A percentile compares a stretch with the other conserved stretches of the same genome.
These are phyloP conservation scores for Verticillium klebahnii DNA, from an alignment of 2,329 filamentous ascomycete genomes.

Conservation along the genomic window DNA sequence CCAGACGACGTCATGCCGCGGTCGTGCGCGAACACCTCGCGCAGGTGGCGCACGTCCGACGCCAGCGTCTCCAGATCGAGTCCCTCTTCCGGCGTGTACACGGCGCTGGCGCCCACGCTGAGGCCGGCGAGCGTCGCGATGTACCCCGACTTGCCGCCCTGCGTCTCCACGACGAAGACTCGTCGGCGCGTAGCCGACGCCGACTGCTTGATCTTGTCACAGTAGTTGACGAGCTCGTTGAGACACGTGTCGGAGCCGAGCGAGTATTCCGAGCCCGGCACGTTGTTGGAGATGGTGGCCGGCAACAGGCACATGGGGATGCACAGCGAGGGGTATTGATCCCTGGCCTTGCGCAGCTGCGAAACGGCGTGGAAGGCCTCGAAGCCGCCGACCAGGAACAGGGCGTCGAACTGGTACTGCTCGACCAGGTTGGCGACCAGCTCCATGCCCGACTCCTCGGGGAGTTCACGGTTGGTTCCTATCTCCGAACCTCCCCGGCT, in stretches of 20 bases:
- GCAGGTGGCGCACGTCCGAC: constrained; percentile 82
- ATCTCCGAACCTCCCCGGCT: constrained; percentile 97
- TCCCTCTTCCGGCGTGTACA: constrained; percentile 96
- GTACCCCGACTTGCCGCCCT: constrained; percentile 92
- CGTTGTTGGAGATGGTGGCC: constrained; percentile 98
- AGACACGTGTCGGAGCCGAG: constrained; percentile 94
- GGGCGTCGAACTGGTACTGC: constrained; percentile 81
- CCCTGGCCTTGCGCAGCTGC: constrained; percentile 76
- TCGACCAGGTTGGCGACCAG: constrained; percentile 78
- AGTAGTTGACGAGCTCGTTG: constrained; percentile 91
- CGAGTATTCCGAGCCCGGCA: constrained; percentile 95
- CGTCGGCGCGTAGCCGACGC: constrained; percentile 88
- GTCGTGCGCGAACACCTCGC: constrained; percentile 79
- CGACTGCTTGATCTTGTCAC: constrained; percentile 95
- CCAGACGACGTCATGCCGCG: constrained; percentile 85
- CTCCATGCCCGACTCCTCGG: constrained; percentile 78
- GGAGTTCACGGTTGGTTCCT: constrained; percentile 92
- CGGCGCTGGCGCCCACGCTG: constrained; percentile 84
- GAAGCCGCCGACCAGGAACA: constrained; percentile 92
- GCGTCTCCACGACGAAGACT: constrained; percentile 97
- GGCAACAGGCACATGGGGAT: constrained; percentile 90
- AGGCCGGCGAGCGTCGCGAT: constrained; percentile 87
- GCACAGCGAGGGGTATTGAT: constrained; percentile 76
- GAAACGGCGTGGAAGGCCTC: constrained; percentile 93
- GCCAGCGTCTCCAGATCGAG: constrained; percentile 91